Conservation (phyloP, 2,329 filamentous ascomycete species). For the Epichloe brachyelytri region DNA sequence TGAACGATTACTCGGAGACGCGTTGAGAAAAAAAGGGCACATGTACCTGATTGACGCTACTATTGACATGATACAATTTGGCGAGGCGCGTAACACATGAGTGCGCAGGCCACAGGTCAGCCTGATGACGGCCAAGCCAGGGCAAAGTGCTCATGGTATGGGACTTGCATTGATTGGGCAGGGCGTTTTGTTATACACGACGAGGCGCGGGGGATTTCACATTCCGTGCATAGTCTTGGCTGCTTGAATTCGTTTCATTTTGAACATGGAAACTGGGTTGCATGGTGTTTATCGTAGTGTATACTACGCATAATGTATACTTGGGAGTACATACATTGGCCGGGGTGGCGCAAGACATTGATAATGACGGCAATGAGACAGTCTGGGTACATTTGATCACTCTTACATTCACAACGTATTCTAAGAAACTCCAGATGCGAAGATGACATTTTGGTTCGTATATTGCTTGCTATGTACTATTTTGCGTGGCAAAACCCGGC, state of each 20-base stretch:
- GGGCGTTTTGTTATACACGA: neutral
- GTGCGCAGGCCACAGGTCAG: too few relatives aligned
- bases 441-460: too few relatives aligned
- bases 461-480: neutral
- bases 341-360: neutral
- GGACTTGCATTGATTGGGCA: neutral
- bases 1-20: conserved; percentile 70
- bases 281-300: neutral
- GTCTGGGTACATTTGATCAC: neutral
- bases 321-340: neutral
- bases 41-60: too few relatives aligned
- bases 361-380: neutral
- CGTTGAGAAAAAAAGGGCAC: conserved; percentile 15
- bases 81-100: too few relatives aligned
- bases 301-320: neutral
- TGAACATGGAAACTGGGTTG: neutral
- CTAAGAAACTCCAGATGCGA: too few relatives aligned
- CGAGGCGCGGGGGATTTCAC: neutral
- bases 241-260: neutral
- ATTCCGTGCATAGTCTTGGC: neutral
- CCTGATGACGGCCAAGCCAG: too few relatives aligned
- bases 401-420: too few relatives aligned
- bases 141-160: too few relatives aligned
- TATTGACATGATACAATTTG: too few relatives aligned
- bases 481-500: neutral